phyloP scores from a whole-genome alignment of 2,329 filamentous ascomycete species.

The Fusarium dimerum region DNA sequence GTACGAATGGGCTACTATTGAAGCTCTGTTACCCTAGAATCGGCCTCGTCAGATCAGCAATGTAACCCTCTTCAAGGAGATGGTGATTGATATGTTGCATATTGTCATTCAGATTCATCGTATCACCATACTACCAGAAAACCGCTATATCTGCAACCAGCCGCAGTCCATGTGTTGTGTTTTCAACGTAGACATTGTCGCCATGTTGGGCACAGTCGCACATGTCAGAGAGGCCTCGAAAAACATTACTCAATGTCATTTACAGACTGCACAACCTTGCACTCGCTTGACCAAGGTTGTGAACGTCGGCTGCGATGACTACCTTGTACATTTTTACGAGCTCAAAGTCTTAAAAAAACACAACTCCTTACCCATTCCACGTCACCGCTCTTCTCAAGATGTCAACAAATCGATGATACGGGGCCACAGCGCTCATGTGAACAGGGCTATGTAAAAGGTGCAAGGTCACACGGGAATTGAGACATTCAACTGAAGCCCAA shows the following conservation, averaged over 20 bases:
- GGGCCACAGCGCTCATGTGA: constrained; percentile 25
- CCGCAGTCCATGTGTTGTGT: not conserved
- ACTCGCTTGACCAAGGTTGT: not conserved
- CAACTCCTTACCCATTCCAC: constrained; percentile 2
- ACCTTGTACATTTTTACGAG: too few species aligned
- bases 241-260: too few species aligned
- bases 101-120: not conserved
- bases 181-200: not conserved
- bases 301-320: not conserved
- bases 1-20: not conserved
- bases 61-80: not conserved
- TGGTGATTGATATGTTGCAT: not conserved
- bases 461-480: constrained; percentile 23
- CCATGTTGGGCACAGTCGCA: too few species aligned
- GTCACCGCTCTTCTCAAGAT: constrained; percentile 11
- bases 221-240: too few species aligned
- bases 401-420: not conserved
- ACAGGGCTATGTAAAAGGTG: constrained; percentile 14
- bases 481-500: constrained; percentile 20
- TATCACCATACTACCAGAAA: not conserved
- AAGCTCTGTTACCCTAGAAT: not conserved
- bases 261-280: too few species aligned
- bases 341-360: not conserved
- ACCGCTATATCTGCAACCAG: not conserved
- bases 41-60: not conserved